Base-by-base conservation (phyloP, 805 yeast genomes). In the Barnettozyma siamensis region DNA sequence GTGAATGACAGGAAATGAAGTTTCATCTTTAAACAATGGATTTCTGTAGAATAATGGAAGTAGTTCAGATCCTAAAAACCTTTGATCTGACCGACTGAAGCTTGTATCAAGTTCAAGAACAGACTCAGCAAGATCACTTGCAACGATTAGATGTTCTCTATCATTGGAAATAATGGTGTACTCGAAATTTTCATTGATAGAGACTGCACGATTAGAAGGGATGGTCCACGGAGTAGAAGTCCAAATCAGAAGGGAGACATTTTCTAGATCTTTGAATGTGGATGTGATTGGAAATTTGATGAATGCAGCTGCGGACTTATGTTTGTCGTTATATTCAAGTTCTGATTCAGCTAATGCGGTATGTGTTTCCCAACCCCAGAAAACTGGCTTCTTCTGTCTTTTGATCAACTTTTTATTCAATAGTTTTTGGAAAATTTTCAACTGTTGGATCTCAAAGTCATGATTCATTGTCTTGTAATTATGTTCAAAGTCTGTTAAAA, bases 141-240 rank as follows among this genome's bases (percentile, higher is more conserved):
- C 85, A 1, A 87, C 83, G 7, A 91, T 54, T 2, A 85, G 44
- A 26, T 62, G 50, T 8, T 76, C 83, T 12, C 60, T 35, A 13
- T 59, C 47, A 12, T 59, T 47, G 26, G 57, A 51, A 5, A 77
- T 59, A 11, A 83, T 48, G 1, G 79, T 74, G 57, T 93, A 93
- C 0, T 60, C 56, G 41, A 85, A 64, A 1, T 69, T 62, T 21
- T 75, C 62, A 53, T 87, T 78, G 32, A 83, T 71, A 34, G 93
- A 81, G 33, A 93, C 77, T 0, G 97, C 97, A 47, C 73, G 71
- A 57, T 93, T 93, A 0, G 96, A 81, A 5, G 87, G 85, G 26
- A 93, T 69, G 0, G 99, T 93, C 99, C 99, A 93, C 0, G 99
- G 97, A 1, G 99, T 93, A 1, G 96, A 89, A 0, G 99, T 93